Base-by-base conservation (phyloP, 1,284 basidiomycete genomes). In the Bondarzewia mesenterica region DNA sequence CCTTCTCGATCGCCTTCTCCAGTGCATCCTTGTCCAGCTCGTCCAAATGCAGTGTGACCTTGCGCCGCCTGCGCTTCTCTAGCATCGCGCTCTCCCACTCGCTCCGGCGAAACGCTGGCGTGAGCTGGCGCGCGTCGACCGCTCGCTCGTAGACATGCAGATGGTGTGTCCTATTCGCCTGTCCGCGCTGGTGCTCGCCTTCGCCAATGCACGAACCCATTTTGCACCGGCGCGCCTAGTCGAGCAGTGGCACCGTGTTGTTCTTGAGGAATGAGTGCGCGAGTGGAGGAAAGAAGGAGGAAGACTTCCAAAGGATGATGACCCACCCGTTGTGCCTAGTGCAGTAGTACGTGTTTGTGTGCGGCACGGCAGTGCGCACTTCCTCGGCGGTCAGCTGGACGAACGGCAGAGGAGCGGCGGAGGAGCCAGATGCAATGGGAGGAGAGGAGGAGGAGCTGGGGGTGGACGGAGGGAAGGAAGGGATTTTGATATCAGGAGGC, bases 291-390 rank as follows among this genome's bases (percentile, higher is more conserved):
- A 75, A 58, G 25, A 79, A 68, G 21, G 71, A 68, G 4, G 82
- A 82, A 8, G 74, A 74, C 51, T 77, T 78, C 80, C 82, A 85
- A 38, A 69, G 69, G 14, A 89, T 66, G 36, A 89, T 71, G 29
- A 88, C 75, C 87, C 87, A 90, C 12, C 82, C 82, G 56, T 89
- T 84, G 51, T 89, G 82, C 58, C 77, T 79, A 20, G 79, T 76
- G 60, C 87, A 89, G 59, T 85, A 90, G 58, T 86, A 86, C 14
- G 85, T 85, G 54, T 85, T 77, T 2, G 87, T 82, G 59, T 90
- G 86, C 8, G 87, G 88, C 32, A 86, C 72, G 18, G 86, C 75
- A 14, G 73, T 77, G 5, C 73, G 75, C 3, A 85, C 68, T 55
- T 89, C 85, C 26, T 80, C 76, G 41, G 71, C 63, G 7, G 72